These are phyloP conservation scores for Stachybotrys chartarum DNA, from an alignment of 2,329 filamentous ascomycete genomes.

Conservation along the genomic window DNA sequence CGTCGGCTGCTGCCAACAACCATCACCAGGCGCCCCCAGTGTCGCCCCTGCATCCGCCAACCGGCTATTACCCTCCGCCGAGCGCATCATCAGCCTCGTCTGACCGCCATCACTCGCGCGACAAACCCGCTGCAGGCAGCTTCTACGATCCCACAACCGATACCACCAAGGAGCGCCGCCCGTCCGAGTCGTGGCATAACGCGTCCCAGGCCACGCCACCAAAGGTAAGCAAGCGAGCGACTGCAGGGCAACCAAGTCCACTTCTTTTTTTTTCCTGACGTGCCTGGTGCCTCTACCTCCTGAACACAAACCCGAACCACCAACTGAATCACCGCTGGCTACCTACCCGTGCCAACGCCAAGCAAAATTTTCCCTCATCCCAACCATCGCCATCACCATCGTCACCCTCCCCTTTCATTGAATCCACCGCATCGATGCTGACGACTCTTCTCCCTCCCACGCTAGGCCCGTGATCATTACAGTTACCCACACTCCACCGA, in stretches of 20 bases:
- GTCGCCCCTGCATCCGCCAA: conserved; percentile 36
- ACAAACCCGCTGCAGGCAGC: conserved; percentile 33
- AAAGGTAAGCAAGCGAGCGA: conserved; percentile 34
- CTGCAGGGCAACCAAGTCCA: conserved; percentile 10
- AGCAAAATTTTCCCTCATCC: conserved; percentile 6
- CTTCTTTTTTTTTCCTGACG: conserved; percentile 17
- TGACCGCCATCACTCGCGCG: conserved; percentile 25
- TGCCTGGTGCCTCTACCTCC: conserved; percentile 6
- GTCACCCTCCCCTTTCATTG: conserved; percentile 7
- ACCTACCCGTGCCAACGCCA: background rate
- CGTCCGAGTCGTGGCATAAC: conserved; percentile 42
- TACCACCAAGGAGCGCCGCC: conserved; percentile 37
- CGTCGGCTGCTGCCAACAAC: conserved; percentile 10
- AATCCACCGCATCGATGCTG: conserved; percentile 13
- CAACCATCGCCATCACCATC: conserved; percentile 9
- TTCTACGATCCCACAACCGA: conserved; percentile 50
- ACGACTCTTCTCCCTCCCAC: conserved; percentile 13
- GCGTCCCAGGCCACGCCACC: conserved; percentile 31
- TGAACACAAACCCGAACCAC: conserved; percentile 3
- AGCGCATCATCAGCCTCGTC: conserved; percentile 17
- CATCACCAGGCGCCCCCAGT: conserved; percentile 20
- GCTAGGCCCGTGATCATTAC: conserved; percentile 44
- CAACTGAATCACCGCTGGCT: background rate
- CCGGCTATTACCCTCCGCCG: conserved; percentile 31
- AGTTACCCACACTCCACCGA: conserved; percentile 37